Conservation (phyloP, 768 basidiomycete genomes). For the Boletus fagicola region DNA sequence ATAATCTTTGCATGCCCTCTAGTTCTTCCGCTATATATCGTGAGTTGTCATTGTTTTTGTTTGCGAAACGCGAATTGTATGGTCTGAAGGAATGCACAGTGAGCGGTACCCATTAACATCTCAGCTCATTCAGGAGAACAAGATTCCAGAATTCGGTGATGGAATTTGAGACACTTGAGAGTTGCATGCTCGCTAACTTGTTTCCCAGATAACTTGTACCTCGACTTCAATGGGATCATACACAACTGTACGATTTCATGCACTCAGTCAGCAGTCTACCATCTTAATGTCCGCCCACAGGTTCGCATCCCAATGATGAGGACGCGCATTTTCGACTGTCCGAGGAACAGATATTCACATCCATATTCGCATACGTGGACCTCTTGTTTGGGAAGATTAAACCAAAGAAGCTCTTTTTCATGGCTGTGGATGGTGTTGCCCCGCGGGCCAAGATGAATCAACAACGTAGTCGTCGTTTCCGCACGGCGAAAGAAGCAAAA, state of each 20-base stretch:
- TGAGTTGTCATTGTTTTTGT: conserved; percentile 37
- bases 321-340: conserved; percentile 94
- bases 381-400: conserved; percentile 96
- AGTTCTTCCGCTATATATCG: conserved; percentile 99
- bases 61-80: not conserved
- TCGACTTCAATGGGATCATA: conserved; percentile 93
- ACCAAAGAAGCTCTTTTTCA: conserved; percentile 96
- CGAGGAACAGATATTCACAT: conserved; percentile 96
- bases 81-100: conserved; percentile 39
- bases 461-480: conserved; percentile 89
- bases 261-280: not conserved
- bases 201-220: conserved; percentile 76
- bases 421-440: conserved; percentile 98
- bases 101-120: conserved; percentile 98
- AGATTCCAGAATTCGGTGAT: conserved; percentile 96
- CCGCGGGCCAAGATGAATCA: conserved; percentile 99
- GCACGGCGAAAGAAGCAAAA: conserved; percentile 89
- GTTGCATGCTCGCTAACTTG: conserved; percentile 9
- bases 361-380: conserved; percentile 96
- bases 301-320: conserved; percentile 96
- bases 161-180: not conserved
- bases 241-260: conserved; percentile 59
- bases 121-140: conserved; percentile 96
- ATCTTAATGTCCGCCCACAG: conserved; percentile 26
- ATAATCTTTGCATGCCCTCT: conserved; percentile 11